Base-by-base conservation (phyloP, 2,329 filamentous ascomycete genomes). In the Myrmaecium sp. region DNA sequence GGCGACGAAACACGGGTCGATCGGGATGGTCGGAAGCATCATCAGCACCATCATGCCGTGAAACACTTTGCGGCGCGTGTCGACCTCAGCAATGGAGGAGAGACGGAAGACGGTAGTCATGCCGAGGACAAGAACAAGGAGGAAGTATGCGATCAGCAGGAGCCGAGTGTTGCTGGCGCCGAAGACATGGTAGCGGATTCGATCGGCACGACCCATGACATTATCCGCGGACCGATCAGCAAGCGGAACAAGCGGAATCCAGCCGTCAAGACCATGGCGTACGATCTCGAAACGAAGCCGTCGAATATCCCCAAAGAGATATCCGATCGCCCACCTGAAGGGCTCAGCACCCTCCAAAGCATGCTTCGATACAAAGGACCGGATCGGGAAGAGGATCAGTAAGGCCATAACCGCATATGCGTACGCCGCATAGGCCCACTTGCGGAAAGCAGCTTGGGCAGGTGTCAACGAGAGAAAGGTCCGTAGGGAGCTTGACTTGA, bases 11-110 rank as follows among this genome's bases (percentile, higher is more conserved):
- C 74, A 64, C 1, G 89, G 86, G 48, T 98, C 89, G 35, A 95
- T 57, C 46, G 73, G 94, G 2, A 76, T 79, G 2, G 80, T 72
- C 0, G 89, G 84, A 2, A 95, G 63, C 30, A 98, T 74, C 81
- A 98, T 94, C 30, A 73, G 72, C 5, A 95, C 86, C 78, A 95
- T 95, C 66, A 86, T 93, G 39, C 91, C 91, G 51, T 98, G 89
- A 49, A 98, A 98, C 14, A 95, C 80, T 52, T 98, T 98, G 26
- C 89, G 73, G 26, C 89, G 70, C 1, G 89, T 98, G 53, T 98
- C 89, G 24, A 98, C 86, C 52, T 94, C 84, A 37, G 79, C 84
- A 26, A 80, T 60, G 3, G 71, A 60, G 21, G 76, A 79, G 19
- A 92, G 65, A 21, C 64, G 69, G 27, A 89, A 69, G 5, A 94